Conservation (phyloP, 2,329 filamentous ascomycete species). For the Periconia digitata region DNA sequence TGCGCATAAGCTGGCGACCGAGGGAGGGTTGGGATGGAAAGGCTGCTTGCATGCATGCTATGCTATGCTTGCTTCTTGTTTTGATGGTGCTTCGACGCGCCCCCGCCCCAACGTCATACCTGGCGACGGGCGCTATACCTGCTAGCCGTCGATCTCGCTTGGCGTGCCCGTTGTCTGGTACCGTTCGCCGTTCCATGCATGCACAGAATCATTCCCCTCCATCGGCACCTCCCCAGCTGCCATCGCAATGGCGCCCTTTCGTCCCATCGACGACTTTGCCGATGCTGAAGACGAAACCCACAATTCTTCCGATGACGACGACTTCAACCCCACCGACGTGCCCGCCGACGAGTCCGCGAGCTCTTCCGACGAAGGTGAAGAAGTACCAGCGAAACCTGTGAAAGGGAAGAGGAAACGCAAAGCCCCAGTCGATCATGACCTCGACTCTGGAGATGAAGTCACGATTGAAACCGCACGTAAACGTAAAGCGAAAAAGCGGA, state of each 20-base stretch:
- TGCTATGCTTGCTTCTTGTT: too few species aligned
- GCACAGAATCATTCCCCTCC: too few species aligned
- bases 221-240: neutral
- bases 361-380: slow-evolving; percentile 45
- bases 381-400: slow-evolving; percentile 7
- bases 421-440: slow-evolving; percentile 27
- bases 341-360: slow-evolving; percentile 54
- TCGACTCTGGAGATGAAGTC: slow-evolving; percentile 68
- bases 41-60: slow-evolving; percentile 1
- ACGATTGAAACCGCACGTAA: slow-evolving; percentile 64
- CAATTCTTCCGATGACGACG: slow-evolving; percentile 67
- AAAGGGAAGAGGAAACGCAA: slow-evolving; percentile 36
- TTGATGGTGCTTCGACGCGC: slow-evolving; percentile 24
- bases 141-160: slow-evolving; percentile 20
- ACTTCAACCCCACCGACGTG: slow-evolving; percentile 71
- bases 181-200: neutral
- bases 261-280: slow-evolving; percentile 30
- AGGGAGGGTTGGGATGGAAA: too few species aligned
- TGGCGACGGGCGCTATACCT: slow-evolving; percentile 9
- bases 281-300: slow-evolving; percentile 50
- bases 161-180: slow-evolving; percentile 4
- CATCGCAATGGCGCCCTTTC: slow-evolving; percentile 28
- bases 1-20: slow-evolving; percentile 12
- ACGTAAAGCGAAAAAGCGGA: slow-evolving; percentile 50
- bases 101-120: slow-evolving; percentile 15